Conservation (phyloP, 306 rosid genomes). For the Lagenaria siceraria region DNA sequence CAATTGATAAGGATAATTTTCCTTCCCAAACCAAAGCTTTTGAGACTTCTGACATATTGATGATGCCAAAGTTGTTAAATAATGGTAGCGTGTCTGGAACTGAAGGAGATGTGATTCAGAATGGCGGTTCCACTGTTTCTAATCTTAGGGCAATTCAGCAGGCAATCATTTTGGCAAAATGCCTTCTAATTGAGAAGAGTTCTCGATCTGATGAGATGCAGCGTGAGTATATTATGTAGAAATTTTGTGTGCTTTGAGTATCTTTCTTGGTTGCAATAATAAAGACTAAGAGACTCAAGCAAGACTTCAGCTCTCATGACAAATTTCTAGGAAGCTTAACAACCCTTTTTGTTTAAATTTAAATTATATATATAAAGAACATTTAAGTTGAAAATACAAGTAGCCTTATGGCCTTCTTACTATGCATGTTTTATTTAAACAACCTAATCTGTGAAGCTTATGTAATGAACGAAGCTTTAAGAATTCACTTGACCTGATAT, state of each 20-base stretch:
- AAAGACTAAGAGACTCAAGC: neutral
- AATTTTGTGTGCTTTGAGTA: neutral
- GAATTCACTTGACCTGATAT: neutral
- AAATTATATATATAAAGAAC: neutral
- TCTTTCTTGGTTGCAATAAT: neutral
- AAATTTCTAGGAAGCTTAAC: neutral
- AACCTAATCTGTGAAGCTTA: neutral
- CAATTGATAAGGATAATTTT: constrained; percentile 19
- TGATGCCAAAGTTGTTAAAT: constrained; percentile 53
- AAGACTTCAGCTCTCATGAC: neutral
- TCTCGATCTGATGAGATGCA: constrained; percentile 89
- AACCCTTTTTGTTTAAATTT: neutral
- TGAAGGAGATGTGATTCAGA: constrained; percentile 31
- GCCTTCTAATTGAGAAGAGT: constrained; percentile 85
- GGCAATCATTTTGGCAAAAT: constrained; percentile 63
- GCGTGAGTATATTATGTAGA: constrained; percentile 33
- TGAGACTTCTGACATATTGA: constrained; percentile 51
- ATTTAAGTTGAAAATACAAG: neutral
- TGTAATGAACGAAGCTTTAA: neutral
- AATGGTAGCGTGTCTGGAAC: constrained; percentile 22
- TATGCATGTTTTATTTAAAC: neutral
- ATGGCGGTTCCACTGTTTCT: constrained; percentile 24
- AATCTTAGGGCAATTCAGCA: constrained; percentile 57
- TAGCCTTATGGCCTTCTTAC: neutral
- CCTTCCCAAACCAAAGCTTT: constrained; percentile 13